These are phyloP conservation scores for Medicago arabica DNA, from an alignment of 306 rosid species.

Conservation along the genomic window DNA sequence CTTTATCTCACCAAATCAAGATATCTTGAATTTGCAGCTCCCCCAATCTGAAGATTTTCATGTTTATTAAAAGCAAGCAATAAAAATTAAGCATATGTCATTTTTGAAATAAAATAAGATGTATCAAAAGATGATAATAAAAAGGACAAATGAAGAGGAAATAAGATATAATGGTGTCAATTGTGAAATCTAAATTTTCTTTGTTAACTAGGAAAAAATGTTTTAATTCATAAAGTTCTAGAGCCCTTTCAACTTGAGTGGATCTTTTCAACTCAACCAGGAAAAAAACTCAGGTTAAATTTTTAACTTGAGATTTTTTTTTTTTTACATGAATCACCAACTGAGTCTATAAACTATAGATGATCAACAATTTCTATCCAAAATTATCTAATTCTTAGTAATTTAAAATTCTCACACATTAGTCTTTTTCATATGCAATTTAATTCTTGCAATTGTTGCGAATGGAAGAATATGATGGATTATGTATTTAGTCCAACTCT, in stretches of 20 bases:
- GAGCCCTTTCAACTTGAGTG: neutral
- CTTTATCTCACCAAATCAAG: conserved; percentile 25
- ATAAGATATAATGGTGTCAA: neutral
- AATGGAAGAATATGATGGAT: too few relatives aligned
- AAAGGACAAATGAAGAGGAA: neutral
- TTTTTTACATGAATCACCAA: neutral
- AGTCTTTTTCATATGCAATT: neutral
- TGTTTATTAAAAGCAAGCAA: neutral
- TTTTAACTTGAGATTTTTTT: neutral
- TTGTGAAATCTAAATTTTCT: neutral
- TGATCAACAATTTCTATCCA: neutral
- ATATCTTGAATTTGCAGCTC: conserved; percentile 37
- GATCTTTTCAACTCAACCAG: conserved; percentile 4
- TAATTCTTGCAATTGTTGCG: neutral
- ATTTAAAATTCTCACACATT: too few relatives aligned
- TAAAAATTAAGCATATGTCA: neutral
- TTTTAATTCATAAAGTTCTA: conserved; percentile 3
- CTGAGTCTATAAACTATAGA: neutral
- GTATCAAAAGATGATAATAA: neutral
- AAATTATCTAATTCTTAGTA: neutral
- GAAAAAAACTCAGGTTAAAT: neutral
- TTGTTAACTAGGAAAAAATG: conserved; percentile 1
- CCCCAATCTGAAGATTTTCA: conserved; percentile 19
- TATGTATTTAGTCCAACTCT: too few relatives aligned
- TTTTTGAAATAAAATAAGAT: conserved; percentile 7